phyloP scores from a whole-genome alignment of 2,329 filamentous ascomycete species.

The Cryphonectria japonica region DNA sequence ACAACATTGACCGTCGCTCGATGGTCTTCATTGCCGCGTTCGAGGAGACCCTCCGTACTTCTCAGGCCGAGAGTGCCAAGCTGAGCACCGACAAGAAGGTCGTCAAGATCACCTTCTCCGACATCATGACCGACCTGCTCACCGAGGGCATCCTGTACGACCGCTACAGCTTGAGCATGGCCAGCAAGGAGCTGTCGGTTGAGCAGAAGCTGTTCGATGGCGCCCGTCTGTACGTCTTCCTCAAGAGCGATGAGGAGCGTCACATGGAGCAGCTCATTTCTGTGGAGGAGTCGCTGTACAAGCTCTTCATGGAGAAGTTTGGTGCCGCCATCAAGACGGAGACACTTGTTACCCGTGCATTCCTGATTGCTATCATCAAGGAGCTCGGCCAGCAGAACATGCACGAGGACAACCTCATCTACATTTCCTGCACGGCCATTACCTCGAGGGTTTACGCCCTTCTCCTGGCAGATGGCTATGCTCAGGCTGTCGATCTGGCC shows the following conservation, averaged over 20 bases:
- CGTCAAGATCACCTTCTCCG: conserved; percentile 29
- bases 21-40: conserved; percentile 31
- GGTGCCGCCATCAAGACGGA: conserved; percentile 29
- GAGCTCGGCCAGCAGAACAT: conserved; percentile 28
- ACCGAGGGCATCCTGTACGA: conserved; percentile 30
- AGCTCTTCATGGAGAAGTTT: conserved; percentile 29
- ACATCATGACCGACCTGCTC: conserved; percentile 30
- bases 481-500: conserved; percentile 26
- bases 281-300: conserved; percentile 29
- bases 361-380: conserved; percentile 29
- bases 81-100: conserved; percentile 24
- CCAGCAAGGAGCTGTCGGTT: conserved; percentile 27
- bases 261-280: conserved; percentile 28
- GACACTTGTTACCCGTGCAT: conserved; percentile 24
- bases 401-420: conserved; percentile 28
- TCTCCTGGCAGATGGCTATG: conserved; percentile 24
- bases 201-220: conserved; percentile 30
- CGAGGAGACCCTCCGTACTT: conserved; percentile 27
- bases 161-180: conserved; percentile 28
- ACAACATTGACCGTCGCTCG: conserved; percentile 29
- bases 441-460: conserved; percentile 27
- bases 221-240: conserved; percentile 30
- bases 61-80: conserved; percentile 23
- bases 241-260: conserved; percentile 28
- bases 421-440: conserved; percentile 27